phyloP scores from a whole-genome alignment of 2,329 filamentous ascomycete species.

The Xylariaceae sp. region DNA sequence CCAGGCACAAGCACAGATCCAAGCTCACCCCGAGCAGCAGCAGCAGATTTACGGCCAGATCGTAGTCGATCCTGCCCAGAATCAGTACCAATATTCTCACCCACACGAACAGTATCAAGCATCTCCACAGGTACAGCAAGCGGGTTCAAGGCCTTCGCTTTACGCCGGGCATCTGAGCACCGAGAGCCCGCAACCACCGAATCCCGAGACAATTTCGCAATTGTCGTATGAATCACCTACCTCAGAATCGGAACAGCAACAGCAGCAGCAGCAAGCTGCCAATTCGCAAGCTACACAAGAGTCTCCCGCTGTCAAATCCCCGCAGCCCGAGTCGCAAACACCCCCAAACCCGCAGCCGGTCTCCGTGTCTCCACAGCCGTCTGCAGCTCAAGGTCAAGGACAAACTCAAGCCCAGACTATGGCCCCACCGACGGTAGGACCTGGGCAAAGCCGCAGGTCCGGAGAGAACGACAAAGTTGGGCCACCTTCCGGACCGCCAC shows the following conservation, averaged over 20 bases:
- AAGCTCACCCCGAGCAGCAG: constrained; percentile 33
- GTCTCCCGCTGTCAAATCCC: constrained; percentile 36
- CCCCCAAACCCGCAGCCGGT: constrained; percentile 19
- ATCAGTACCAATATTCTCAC: constrained; percentile 31
- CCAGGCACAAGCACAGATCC: constrained; percentile 19
- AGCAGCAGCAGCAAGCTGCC: constrained; percentile 37
- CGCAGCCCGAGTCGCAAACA: constrained; percentile 20
- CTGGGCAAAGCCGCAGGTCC: constrained; percentile 40
- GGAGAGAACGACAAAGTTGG: constrained; percentile 48
- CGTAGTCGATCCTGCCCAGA: constrained; percentile 35
- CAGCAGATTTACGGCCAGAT: constrained; percentile 34
- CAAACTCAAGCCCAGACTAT: constrained; percentile 38
- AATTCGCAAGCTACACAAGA: constrained; percentile 40
- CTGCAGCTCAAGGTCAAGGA: constrained; percentile 28
- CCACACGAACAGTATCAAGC: constrained; percentile 27
- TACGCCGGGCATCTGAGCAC: constrained; percentile 27
- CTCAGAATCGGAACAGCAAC: constrained; percentile 42
- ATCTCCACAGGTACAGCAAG: constrained; percentile 9
- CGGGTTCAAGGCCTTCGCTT: constrained; percentile 12
- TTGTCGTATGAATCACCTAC: constrained; percentile 58
- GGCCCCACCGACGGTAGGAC: constrained; percentile 42
- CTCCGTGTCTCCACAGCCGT: constrained; percentile 8
- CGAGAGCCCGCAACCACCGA: constrained; percentile 36
- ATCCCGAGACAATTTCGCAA: constrained; percentile 58
- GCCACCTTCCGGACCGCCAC: constrained; percentile 41